Evolutionary conservation across 2,329 filamentous ascomycete genomes (phyloP).

Genomic region (Chaetomium olivaceum): DNA sequence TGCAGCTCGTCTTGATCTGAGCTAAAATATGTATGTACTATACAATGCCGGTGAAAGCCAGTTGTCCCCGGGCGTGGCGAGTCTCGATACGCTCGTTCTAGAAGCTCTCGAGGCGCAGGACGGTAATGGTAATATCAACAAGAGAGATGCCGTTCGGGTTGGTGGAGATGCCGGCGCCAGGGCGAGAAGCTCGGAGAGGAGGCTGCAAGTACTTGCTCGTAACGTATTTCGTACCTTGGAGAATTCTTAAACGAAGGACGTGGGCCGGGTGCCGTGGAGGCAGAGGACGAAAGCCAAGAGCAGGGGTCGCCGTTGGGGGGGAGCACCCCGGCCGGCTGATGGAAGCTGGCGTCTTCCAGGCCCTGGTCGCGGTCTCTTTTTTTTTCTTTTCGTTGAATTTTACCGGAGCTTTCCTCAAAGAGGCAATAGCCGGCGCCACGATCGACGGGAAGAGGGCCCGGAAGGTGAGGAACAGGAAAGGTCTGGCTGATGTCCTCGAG

Average conservation of each 20-base stretch:
- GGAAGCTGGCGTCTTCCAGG: conserved; percentile 11
- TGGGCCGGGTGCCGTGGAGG: conserved; percentile 1
- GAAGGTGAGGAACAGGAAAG: conserved; percentile 22
- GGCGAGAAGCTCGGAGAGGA: neutral
- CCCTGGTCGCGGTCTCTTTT: conserved; percentile 6
- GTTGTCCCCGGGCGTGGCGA: conserved; percentile 16
- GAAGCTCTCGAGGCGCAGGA: conserved; percentile 2
- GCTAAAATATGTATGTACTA: neutral
- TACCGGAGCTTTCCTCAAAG: conserved; percentile 31
- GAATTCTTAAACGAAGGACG: neutral
- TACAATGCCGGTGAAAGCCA: conserved; percentile 15
- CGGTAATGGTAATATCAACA: conserved; percentile 19
- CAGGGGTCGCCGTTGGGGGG: conserved; percentile 19
- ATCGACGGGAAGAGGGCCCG: conserved; percentile 21
- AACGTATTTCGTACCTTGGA: conserved; percentile 9
- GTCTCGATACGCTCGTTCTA: conserved; percentile 4
- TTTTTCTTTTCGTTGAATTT: conserved; percentile 15
- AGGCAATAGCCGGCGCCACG: conserved; percentile 26
- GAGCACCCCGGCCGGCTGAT: conserved; percentile 21
- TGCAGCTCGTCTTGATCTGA: conserved; percentile 23
- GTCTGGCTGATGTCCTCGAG: neutral
- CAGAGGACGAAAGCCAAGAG: conserved; percentile 20
- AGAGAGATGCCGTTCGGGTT: conserved; percentile 8
- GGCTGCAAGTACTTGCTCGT: conserved; percentile 10
- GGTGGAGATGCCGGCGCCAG: neutral